phyloP scores from a whole-genome alignment of 2,329 filamentous ascomycete species.

The Emmonsiellopsis sp. region DNA sequence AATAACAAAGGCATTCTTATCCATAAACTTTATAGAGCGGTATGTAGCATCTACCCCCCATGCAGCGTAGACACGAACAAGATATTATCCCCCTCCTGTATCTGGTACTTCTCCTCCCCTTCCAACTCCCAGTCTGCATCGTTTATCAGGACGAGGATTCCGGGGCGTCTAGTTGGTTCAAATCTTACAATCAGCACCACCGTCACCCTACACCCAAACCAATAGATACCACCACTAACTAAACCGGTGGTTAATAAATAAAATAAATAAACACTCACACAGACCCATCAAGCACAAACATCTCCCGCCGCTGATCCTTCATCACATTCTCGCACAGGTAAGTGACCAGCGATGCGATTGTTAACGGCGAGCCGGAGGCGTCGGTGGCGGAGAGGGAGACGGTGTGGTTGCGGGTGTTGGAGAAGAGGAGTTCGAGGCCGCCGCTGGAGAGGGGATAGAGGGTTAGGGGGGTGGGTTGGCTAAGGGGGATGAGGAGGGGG shows the following conservation, averaged over 20 bases:
- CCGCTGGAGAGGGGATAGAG: conserved; percentile 48
- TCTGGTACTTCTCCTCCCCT: conserved; percentile 80
- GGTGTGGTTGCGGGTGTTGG: conserved; percentile 64
- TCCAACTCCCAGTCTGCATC: conserved; percentile 98
- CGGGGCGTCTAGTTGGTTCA: conserved; percentile 61
- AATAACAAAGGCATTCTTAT: too few relatives aligned
- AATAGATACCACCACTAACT: not conserved
- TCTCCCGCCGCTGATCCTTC: conserved; percentile 73
- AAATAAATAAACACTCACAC: conserved; percentile 50
- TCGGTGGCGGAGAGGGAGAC: conserved; percentile 58
- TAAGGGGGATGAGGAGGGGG: conserved; percentile 1
- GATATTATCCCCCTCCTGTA: conserved; percentile 75
- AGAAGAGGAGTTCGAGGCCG: conserved; percentile 89
- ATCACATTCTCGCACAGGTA: conserved; percentile 74
- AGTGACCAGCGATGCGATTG: conserved; percentile 64
- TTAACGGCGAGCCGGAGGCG: conserved; percentile 51
- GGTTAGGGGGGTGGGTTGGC: conserved; percentile 7
- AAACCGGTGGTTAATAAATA: not conserved
- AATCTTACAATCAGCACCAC: conserved; percentile 14
- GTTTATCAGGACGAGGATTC: conserved; percentile 93
- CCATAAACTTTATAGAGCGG: not conserved
- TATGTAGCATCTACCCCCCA: conserved; percentile 54
- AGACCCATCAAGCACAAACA: conserved; percentile 79
- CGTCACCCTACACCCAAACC: not conserved
- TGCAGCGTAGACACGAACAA: conserved; percentile 95